Evolutionary conservation across 805 yeast genomes (phyloP).

Genomic region (Candida oleophila): DNA sequence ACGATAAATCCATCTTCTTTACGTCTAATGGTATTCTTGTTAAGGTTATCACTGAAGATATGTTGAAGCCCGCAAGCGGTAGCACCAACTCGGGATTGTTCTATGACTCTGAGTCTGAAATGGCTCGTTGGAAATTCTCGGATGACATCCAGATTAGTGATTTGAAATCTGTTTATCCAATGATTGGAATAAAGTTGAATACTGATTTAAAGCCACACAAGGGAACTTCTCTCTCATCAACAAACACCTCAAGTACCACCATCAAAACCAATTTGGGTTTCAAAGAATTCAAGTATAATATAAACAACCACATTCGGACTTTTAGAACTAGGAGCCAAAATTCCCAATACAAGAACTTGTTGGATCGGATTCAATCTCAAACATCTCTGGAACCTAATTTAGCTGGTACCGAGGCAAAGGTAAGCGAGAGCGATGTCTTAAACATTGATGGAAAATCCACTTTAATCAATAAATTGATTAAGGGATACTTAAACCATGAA

Average conservation of each 20-base stretch:
- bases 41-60: constrained; percentile 22
- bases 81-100: constrained; percentile 1
- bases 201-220: constrained; percentile 24
- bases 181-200: constrained; percentile 36
- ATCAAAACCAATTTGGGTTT: constrained; percentile 57
- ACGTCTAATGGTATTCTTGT: constrained; percentile 75
- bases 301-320: constrained; percentile 49
- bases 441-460: constrained; percentile 26
- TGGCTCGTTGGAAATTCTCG: background rate
- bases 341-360: constrained; percentile 16
- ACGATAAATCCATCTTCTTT: constrained; percentile 61
- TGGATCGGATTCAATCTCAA: constrained; percentile 14
- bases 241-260: constrained; percentile 26
- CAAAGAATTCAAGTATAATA: constrained; percentile 59
- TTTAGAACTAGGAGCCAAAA: constrained; percentile 37
- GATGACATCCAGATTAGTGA: constrained; percentile 2
- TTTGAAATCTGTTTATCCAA: constrained; percentile 27
- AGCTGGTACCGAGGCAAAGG: background rate
- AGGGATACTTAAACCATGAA: constrained; percentile 39
- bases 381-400: background rate
- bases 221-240: constrained; percentile 12
- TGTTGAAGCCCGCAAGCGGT: constrained; percentile 19
- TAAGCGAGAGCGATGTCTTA: constrained; percentile 17
- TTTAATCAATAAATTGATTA: constrained; percentile 30
- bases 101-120: constrained; percentile 41